Evolutionary conservation across 352 stramenopile species (phyloP).

Genomic region (Globisporangium radiosum): DNA sequence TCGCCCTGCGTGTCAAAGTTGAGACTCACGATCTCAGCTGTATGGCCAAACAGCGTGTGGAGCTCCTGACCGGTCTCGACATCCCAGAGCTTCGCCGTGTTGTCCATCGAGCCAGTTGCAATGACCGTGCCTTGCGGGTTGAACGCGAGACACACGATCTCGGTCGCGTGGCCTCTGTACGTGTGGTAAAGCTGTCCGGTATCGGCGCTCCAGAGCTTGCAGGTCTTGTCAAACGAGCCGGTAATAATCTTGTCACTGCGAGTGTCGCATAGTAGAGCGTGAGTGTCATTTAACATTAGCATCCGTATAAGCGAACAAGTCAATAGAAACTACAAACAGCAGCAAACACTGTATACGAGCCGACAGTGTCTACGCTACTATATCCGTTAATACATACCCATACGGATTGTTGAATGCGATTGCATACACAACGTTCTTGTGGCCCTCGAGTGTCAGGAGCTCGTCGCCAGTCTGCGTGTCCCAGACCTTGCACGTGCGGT

Average conservation of each 20-base stretch:
- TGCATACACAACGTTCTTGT: slow-evolving; percentile 95
- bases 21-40: slow-evolving; percentile 91
- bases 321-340: background rate
- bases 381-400: slow-evolving; percentile 32
- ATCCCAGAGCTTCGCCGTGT: slow-evolving; percentile 94
- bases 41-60: slow-evolving; percentile 92
- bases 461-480: slow-evolving; percentile 93
- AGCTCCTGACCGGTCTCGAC: slow-evolving; percentile 92
- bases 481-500: slow-evolving; percentile 94
- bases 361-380: background rate
- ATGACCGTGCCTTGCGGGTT: slow-evolving; percentile 91
- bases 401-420: slow-evolving; percentile 98
- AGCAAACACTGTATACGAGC: background rate
- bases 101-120: slow-evolving; percentile 90
- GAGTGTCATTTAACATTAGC: too few species aligned
- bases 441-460: slow-evolving; percentile 90
- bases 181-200: slow-evolving; percentile 93
- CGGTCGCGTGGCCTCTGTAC: slow-evolving; percentile 91
- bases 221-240: slow-evolving; percentile 94
- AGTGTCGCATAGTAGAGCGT: background rate
- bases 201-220: slow-evolving; percentile 93
- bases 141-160: slow-evolving; percentile 96
- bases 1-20: slow-evolving; percentile 93
- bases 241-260: slow-evolving; percentile 92
- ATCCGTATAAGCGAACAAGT: too few species aligned